Evolutionary conservation across 305 asterid genomes (phyloP).

Genomic region (Nicotiana rustica): DNA sequence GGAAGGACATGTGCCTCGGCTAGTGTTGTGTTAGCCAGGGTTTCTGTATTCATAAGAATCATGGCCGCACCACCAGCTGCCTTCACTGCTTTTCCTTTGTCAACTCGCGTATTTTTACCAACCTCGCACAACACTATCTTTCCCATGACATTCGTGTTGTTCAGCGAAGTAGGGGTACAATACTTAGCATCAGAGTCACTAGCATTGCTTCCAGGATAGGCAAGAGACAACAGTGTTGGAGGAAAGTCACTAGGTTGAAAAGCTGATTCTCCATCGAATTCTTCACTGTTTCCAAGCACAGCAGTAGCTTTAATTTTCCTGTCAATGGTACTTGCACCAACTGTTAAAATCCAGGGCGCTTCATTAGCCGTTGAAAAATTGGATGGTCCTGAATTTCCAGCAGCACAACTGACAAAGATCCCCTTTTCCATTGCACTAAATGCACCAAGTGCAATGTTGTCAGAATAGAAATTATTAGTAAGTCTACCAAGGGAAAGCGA

Average conservation of each 20-base stretch:
- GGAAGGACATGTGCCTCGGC: slow-evolving; percentile 50
- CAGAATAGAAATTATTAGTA: slow-evolving; percentile 33
- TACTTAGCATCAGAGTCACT: neutral
- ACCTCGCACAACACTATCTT: slow-evolving; percentile 48
- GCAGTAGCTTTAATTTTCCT: slow-evolving; percentile 50
- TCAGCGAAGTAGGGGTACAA: slow-evolving; percentile 34
- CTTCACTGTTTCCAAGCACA: slow-evolving; percentile 54
- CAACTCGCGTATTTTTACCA: neutral
- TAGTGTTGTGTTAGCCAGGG: neutral
- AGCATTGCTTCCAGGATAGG: slow-evolving; percentile 36
- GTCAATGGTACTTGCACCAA: slow-evolving; percentile 69
- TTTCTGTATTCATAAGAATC: slow-evolving; percentile 44
- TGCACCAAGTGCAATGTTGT: slow-evolving; percentile 50
- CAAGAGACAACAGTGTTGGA: slow-evolving; percentile 39
- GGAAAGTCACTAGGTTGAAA: slow-evolving; percentile 55
- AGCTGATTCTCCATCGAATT: slow-evolving; percentile 52
- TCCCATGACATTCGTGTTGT: slow-evolving; percentile 37
- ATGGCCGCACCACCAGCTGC: slow-evolving; percentile 56
- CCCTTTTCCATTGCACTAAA: slow-evolving; percentile 57
- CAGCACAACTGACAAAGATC: slow-evolving; percentile 59
- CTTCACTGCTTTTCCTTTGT: slow-evolving; percentile 45
- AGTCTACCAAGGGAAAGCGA: slow-evolving; percentile 55
- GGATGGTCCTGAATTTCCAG: slow-evolving; percentile 54
- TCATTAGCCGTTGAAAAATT: slow-evolving; percentile 40
- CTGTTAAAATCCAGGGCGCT: slow-evolving; percentile 77